Evolutionary conservation across 345 rosid genomes (phyloP).

Genomic region (Sonneratia alba): DNA sequence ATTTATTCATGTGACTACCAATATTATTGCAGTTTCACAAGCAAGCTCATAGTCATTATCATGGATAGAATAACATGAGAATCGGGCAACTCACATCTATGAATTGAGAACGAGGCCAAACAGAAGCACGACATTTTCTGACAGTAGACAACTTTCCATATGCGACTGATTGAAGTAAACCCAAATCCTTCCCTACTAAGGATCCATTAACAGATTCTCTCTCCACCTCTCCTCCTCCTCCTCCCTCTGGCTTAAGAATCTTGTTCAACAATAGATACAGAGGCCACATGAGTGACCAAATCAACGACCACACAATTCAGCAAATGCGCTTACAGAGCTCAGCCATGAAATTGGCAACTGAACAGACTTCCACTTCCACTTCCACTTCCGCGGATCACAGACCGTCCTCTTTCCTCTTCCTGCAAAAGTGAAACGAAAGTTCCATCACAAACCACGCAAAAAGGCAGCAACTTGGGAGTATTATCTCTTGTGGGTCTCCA

Average conservation of each 20-base stretch:
- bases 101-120: conserved; percentile 29
- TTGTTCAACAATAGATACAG: conserved; percentile 47
- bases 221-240: conserved; percentile 14
- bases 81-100: conserved; percentile 34
- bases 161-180: conserved; percentile 13
- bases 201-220: conserved; percentile 8
- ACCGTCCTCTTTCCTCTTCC: not conserved
- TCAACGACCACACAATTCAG: not conserved
- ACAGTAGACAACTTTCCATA: conserved; percentile 21
- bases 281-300: conserved; percentile 53
- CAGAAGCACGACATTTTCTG: conserved; percentile 18
- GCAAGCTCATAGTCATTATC: not conserved
- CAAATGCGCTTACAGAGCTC: conserved; percentile 7
- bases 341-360: not conserved
- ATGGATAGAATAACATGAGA: not conserved
- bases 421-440: not conserved
- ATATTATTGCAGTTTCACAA: not conserved
- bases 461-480: not conserved
- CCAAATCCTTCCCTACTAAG: conserved; percentile 15
- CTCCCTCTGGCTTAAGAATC: conserved; percentile 45
- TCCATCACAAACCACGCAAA: not conserved
- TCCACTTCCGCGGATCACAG: not conserved
- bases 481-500: not conserved
- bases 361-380: not conserved
- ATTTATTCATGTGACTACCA: too few species aligned